These are phyloP conservation scores for Dactylellina cionopaga DNA, from an alignment of 2,329 filamentous ascomycete genomes.

Conservation along the genomic window DNA sequence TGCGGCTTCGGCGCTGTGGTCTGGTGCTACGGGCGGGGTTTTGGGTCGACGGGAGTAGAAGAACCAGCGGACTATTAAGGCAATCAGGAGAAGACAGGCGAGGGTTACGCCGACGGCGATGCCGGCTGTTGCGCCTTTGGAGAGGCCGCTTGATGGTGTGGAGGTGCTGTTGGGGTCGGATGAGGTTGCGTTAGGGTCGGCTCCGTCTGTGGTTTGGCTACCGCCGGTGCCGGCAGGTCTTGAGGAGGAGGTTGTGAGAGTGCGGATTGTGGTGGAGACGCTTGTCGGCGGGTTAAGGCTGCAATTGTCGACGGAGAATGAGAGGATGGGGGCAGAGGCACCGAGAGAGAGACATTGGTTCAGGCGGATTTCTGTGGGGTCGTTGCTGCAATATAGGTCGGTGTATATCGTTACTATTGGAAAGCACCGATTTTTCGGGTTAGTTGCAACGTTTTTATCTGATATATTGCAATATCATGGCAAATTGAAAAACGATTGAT, in stretches of 20 bases:
- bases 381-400: slow-evolving; percentile 31
- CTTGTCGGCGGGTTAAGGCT: slow-evolving; percentile 2
- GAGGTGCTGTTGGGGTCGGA: slow-evolving; percentile 1
- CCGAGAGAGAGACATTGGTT: slow-evolving; percentile 35
- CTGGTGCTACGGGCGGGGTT: slow-evolving; percentile 27
- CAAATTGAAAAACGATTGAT: too few relatives aligned
- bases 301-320: slow-evolving; percentile 46
- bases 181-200: neutral
- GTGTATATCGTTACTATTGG: slow-evolving; percentile 37
- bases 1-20: slow-evolving; percentile 4
- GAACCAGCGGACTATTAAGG: slow-evolving; percentile 4
- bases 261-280: slow-evolving; percentile 26
- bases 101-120: slow-evolving; percentile 48
- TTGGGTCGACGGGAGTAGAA: slow-evolving; percentile 4
- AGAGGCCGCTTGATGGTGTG: slow-evolving; percentile 11
- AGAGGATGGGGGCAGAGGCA: slow-evolving; percentile 18
- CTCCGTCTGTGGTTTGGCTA: neutral
- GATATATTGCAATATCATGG: too few relatives aligned
- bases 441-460: too few relatives aligned
- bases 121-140: slow-evolving; percentile 30
- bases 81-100: slow-evolving; percentile 5
- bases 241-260: slow-evolving; percentile 21
- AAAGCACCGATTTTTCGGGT: slow-evolving; percentile 8
- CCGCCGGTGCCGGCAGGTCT: neutral
- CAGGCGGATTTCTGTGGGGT: slow-evolving; percentile 19